Conservation (phyloP, 352 stramenopile species). For the Globisporangium apiculatum region DNA sequence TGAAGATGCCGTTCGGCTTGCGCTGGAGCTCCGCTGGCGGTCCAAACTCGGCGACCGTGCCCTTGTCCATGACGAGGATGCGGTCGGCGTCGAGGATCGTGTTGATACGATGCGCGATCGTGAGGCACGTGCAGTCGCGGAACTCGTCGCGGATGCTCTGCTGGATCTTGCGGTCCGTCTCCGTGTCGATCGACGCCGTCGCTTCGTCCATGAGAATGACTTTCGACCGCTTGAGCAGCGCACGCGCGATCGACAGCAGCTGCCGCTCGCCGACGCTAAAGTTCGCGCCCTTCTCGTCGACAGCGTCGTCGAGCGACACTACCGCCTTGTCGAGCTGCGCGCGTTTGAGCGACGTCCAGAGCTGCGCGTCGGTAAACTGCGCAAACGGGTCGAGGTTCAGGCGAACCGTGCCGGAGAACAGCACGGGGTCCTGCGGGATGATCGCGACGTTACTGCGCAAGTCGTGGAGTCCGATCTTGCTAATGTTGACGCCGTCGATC, state of each 20-base stretch:
- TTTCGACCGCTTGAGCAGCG: conserved; percentile 85
- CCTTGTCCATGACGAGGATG: conserved; percentile 94
- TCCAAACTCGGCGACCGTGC: conserved; percentile 91
- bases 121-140: conserved; percentile 90
- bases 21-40: conserved; percentile 68
- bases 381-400: conserved; percentile 76
- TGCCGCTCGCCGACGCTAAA: conserved; percentile 95
- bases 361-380: conserved; percentile 81
- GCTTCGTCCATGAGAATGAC: conserved; percentile 99
- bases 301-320: conserved; percentile 29
- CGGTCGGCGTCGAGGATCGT: conserved; percentile 95
- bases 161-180: conserved; percentile 88
- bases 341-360: conserved; percentile 79
- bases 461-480: conserved; percentile 40
- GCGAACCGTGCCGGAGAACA: conserved; percentile 92
- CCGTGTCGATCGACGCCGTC: conserved; percentile 88
- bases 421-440: conserved; percentile 92
- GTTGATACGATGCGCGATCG: conserved; percentile 95
- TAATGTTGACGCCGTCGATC: conserved; percentile 63
- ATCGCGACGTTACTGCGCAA: conserved; percentile 71
- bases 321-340: conserved; percentile 69
- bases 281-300: conserved; percentile 91
- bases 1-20: conserved; percentile 67
- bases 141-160: conserved; percentile 92
- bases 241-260: conserved; percentile 93